Conservation (phyloP, 805 yeast species). For the Candida argentea region DNA sequence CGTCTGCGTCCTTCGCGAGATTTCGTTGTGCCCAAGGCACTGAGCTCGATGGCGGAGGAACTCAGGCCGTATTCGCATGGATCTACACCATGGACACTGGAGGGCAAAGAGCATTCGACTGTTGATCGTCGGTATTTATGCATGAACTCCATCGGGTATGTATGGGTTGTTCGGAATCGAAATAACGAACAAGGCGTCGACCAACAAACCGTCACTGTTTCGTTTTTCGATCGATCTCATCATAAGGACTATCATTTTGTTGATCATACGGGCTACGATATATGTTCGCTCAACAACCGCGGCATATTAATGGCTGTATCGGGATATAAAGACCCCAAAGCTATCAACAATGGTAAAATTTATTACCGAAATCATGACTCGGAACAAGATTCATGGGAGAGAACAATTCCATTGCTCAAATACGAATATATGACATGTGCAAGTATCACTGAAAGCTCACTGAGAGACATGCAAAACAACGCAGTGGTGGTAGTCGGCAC, state of each 20-base stretch:
- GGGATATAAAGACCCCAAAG: constrained; percentile 12
- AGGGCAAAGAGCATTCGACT: constrained; percentile 8
- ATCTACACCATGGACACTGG: constrained; percentile 62
- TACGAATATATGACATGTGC: constrained; percentile 59
- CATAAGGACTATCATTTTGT: constrained; percentile 80
- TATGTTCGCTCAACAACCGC: constrained; percentile 59
- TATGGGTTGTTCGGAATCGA: constrained; percentile 52
- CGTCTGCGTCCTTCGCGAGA: too few relatives aligned
- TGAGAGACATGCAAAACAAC: constrained; percentile 9
- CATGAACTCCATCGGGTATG: constrained; percentile 74
- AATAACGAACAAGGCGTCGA: constrained; percentile 8
- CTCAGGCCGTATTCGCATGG: constrained; percentile 75
- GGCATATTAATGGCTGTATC: constrained; percentile 54
- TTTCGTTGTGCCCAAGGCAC: too few relatives aligned
- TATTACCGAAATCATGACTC: constrained; percentile 63
- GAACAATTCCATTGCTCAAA: constrained; percentile 39
- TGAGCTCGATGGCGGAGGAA: too few relatives aligned
- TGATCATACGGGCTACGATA: constrained; percentile 60
- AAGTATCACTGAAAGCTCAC: constrained; percentile 37
- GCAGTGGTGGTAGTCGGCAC: constrained; percentile 61
- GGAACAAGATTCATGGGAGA: constrained; percentile 62
- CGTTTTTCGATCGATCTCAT: constrained; percentile 70
- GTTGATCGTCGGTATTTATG: constrained; percentile 65
- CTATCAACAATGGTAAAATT: constrained; percentile 31
- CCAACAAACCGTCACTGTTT: constrained; percentile 68